A percentile compares a stretch with the other conserved stretches of the same genome.
These are phyloP conservation scores for Cavenderia fasciculata DNA, from an alignment of 78 protist genomes.

Conservation along the genomic window DNA sequence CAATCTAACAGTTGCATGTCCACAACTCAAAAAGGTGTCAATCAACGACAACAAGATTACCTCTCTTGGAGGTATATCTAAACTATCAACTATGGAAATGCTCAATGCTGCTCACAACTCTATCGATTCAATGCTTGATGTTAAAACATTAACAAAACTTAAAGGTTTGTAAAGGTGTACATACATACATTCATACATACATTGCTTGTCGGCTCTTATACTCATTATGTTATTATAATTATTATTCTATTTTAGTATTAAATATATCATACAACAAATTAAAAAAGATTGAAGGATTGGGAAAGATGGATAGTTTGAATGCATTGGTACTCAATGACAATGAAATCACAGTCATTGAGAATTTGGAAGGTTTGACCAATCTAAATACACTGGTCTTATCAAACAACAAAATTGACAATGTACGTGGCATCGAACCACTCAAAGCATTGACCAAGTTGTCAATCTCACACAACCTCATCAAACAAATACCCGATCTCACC, in stretches of 20 bases:
- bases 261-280: constrained; percentile 47
- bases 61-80: no score
- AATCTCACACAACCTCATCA: constrained; percentile 23
- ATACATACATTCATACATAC: no score
- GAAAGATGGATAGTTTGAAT: background rate
- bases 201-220: background rate
- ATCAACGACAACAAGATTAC: no score
- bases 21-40: no score
- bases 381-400: constrained; percentile 54
- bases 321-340: constrained; percentile 62
- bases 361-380: constrained; percentile 23
- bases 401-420: constrained; percentile 28
- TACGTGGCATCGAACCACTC: constrained; percentile 2
- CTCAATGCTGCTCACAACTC: constrained; percentile 19
- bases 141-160: constrained; percentile 33
- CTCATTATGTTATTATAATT: no score
- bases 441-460: constrained; percentile 50
- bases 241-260: constrained; percentile 5
- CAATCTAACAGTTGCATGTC: no score
- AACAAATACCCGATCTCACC: constrained; percentile 22
- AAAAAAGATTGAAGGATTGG: constrained; percentile 40
- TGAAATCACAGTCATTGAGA: constrained; percentile 41
- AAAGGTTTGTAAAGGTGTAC: constrained; percentile 21
- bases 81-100: constrained; percentile 41
- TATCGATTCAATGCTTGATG: constrained; percentile 27